Conservation (phyloP, 2,329 filamentous ascomycete species). For the Beauveria brongniartii region DNA sequence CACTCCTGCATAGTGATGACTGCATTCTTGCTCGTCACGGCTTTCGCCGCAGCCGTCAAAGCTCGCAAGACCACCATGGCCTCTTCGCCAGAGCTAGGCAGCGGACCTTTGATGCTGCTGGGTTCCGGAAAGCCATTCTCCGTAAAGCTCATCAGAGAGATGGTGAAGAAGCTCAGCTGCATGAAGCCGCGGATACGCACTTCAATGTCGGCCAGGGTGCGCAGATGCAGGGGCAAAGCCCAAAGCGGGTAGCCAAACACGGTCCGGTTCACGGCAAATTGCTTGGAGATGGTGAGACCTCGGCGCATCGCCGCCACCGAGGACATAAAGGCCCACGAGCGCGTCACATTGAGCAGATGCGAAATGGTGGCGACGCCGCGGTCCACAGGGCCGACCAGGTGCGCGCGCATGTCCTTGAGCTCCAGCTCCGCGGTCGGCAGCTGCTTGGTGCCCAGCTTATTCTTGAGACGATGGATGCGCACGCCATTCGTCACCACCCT, state of each 20-base stretch:
- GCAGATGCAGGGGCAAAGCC: slow-evolving; percentile 13
- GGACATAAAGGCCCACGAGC: slow-evolving; percentile 9
- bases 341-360: slow-evolving; percentile 13
- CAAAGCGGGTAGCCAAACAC: slow-evolving; percentile 11
- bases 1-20: slow-evolving; percentile 12
- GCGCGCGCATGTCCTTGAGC: slow-evolving; percentile 11
- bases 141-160: slow-evolving; percentile 12
- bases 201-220: slow-evolving; percentile 12
- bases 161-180: slow-evolving; percentile 11
- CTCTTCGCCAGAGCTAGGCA: slow-evolving; percentile 1
- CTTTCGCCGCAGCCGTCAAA: slow-evolving; percentile 10
- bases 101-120: not conserved
- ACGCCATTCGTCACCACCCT: slow-evolving; percentile 12
- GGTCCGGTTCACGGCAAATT: slow-evolving; percentile 5
- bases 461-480: slow-evolving; percentile 14
- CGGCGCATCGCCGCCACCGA: slow-evolving; percentile 11
- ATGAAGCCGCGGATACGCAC: slow-evolving; percentile 8
- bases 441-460: slow-evolving; percentile 14
- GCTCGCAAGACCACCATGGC: slow-evolving; percentile 10
- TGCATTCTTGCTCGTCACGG: slow-evolving; percentile 11
- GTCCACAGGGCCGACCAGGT: slow-evolving; percentile 10
- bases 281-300: slow-evolving; percentile 6
- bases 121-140: slow-evolving; percentile 5
- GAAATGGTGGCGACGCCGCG: slow-evolving; percentile 13
- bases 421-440: slow-evolving; percentile 14